phyloP scores from a whole-genome alignment of 768 basidiomycete species.

The Amanita polypyramis region DNA sequence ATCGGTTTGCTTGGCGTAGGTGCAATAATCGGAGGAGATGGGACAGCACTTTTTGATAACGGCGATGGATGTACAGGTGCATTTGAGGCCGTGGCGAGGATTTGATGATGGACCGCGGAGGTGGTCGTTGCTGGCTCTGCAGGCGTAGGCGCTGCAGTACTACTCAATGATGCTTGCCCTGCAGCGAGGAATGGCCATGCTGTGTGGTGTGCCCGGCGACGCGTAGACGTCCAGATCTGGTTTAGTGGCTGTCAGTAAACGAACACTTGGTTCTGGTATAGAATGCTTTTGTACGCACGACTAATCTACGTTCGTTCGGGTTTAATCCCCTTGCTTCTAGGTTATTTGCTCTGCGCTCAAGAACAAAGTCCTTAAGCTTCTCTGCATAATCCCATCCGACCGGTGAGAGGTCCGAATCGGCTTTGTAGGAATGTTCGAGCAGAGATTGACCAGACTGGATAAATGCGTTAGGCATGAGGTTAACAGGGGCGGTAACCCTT shows the following conservation, averaged over 20 bases:
- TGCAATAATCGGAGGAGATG: neutral
- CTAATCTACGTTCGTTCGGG: conserved; percentile 48
- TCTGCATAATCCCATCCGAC: conserved; percentile 95
- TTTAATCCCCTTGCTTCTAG: conserved; percentile 62
- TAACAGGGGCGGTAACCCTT: conserved; percentile 18
- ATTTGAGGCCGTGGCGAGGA: neutral
- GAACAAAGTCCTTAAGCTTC: conserved; percentile 79
- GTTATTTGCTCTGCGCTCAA: conserved; percentile 69
- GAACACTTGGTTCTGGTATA: neutral
- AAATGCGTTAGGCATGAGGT: neutral
- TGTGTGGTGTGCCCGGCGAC: conserved; percentile 87
- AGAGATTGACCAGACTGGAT: conserved; percentile 94
- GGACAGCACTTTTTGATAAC: neutral
- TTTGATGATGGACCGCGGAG: neutral
- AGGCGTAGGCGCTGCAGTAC: conserved; percentile 9
- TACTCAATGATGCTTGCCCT: conserved; percentile 15
- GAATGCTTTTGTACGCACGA: conserved; percentile 35
- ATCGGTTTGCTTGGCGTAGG: neutral
- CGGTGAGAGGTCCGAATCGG: conserved; percentile 92
- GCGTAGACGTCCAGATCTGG: conserved; percentile 96
- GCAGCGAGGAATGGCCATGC: conserved; percentile 83
- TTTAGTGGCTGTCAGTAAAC: neutral
- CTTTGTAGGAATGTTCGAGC: conserved; percentile 98
- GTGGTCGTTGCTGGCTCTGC: neutral
- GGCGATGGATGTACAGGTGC: neutral